phyloP scores from a whole-genome alignment of 2,329 filamentous ascomycete genomes.

The Talaromyces sp. region DNA sequence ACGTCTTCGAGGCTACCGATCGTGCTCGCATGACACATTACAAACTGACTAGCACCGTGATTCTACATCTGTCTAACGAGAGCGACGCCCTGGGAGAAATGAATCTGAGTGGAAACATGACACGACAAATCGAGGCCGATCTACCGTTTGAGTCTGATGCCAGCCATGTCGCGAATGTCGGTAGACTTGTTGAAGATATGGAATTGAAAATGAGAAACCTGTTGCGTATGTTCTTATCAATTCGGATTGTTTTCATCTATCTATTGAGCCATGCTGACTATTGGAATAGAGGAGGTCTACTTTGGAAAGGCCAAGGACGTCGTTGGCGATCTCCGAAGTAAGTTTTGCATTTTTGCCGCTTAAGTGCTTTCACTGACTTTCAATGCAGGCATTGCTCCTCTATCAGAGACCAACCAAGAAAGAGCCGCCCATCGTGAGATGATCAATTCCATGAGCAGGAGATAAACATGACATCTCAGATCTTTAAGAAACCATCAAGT shows the following conservation, averaged over 20 bases:
- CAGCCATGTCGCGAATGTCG: conserved; percentile 93
- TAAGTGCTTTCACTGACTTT: conserved; percentile 16
- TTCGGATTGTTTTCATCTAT: background rate
- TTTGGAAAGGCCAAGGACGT: conserved; percentile 99
- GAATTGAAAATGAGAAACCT: conserved; percentile 98
- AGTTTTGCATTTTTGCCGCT: conserved; percentile 21
- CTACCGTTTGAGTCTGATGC: conserved; percentile 83
- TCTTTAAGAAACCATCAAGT: background rate
- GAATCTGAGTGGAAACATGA: conserved; percentile 97
- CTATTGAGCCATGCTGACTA: conserved; percentile 1
- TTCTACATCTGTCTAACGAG: conserved; percentile 73
- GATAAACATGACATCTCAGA: background rate
- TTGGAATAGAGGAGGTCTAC: conserved; percentile 74
- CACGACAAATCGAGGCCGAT: conserved; percentile 89
- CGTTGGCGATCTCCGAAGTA: conserved; percentile 86
- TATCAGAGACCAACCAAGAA: conserved; percentile 81
- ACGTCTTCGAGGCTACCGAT: conserved; percentile 96
- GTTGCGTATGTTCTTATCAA: conserved; percentile 52
- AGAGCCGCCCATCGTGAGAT: conserved; percentile 82
- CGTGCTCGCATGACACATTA: conserved; percentile 89
- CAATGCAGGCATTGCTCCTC: conserved; percentile 58
- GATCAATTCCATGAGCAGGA: conserved; percentile 56
- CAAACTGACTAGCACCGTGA: conserved; percentile 95
- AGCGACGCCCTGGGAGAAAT: conserved; percentile 69
- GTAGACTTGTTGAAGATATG: conserved; percentile 95